Percentiles rank a stretch among this genome's conserved stretches.
These are phyloP conservation scores for Acidiella bohemica DNA, from an alignment of 495 filamentous ascomycete species.

Conservation along the genomic window DNA sequence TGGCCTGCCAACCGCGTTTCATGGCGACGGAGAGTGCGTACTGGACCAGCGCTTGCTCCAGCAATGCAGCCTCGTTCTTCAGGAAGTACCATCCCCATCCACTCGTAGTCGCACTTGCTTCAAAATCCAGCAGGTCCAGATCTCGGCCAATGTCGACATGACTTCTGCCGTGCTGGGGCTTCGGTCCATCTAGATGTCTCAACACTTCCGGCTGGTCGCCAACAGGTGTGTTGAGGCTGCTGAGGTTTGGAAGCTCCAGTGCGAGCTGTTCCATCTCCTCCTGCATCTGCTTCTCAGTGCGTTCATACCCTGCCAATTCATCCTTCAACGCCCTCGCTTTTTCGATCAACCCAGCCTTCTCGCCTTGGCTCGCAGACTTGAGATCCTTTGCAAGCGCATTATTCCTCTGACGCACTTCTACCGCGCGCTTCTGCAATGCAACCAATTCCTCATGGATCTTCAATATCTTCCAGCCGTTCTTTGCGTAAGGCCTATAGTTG, in stretches of 20 bases:
- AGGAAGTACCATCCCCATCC: constrained; percentile 99
- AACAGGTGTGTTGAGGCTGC: constrained; percentile 58
- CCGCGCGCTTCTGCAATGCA: constrained; percentile 38
- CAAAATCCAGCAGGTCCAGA: constrained; percentile 74
- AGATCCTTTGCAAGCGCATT: constrained; percentile 34
- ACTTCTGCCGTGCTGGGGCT: constrained; percentile 33
- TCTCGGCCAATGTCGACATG: constrained; percentile 76
- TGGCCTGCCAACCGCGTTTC: constrained; percentile 56
- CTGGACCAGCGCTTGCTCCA: constrained; percentile 85
- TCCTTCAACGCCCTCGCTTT: constrained; percentile 61
- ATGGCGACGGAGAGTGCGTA: constrained; percentile 63
- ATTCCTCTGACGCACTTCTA: constrained; percentile 41
- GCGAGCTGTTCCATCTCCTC: constrained; percentile 63
- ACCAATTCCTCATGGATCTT: constrained; percentile 55
- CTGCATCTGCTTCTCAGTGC: constrained; percentile 43
- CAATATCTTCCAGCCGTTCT: constrained; percentile 55
- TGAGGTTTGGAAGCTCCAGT: constrained; percentile 73
- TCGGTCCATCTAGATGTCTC: constrained; percentile 64
- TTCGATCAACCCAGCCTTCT: constrained; percentile 37
- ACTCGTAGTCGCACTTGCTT: constrained; percentile 56
- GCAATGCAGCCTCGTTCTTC: constrained; percentile 69
- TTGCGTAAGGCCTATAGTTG: constrained; percentile 59
- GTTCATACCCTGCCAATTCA: constrained; percentile 44
- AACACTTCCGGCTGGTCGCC: constrained; percentile 47
- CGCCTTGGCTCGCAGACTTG: constrained; percentile 20